Percentiles rank a stretch among this genome's conserved stretches.
These are phyloP conservation scores for Cercophora sp. DNA, from an alignment of 495 filamentous ascomycete genomes.

Conservation along the genomic window DNA sequence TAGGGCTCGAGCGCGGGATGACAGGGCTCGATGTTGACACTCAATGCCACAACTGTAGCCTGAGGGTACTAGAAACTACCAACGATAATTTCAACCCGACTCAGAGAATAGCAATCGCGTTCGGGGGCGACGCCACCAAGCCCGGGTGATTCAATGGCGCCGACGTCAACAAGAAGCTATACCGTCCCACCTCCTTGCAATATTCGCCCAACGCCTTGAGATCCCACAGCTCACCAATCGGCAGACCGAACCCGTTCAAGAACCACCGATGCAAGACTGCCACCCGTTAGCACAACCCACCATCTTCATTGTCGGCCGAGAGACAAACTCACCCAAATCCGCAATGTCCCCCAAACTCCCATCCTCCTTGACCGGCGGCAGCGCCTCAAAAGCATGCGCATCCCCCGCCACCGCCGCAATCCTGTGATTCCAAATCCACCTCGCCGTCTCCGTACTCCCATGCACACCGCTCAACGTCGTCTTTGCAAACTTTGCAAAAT, in stretches of 20 bases:
- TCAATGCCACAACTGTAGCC: too few species aligned
- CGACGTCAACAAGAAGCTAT: slow-evolving; percentile 67
- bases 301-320: slow-evolving; percentile 26
- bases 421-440: slow-evolving; percentile 53
- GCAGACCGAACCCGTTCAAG: slow-evolving; percentile 60
- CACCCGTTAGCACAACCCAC: slow-evolving; percentile 24
- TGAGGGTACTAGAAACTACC: too few species aligned
- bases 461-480: slow-evolving; percentile 32
- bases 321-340: slow-evolving; percentile 33
- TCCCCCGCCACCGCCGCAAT: slow-evolving; percentile 54
- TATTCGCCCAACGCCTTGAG: slow-evolving; percentile 47
- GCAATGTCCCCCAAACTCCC: slow-evolving; percentile 17
- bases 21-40: too few species aligned
- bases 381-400: slow-evolving; percentile 44
- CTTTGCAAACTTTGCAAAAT: slow-evolving; percentile 41
- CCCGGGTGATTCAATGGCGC: slow-evolving; percentile 57
- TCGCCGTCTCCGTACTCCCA: slow-evolving; percentile 54
- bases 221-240: slow-evolving; percentile 62
- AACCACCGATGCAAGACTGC: slow-evolving; percentile 60
- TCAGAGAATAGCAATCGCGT: slow-evolving; percentile 53
- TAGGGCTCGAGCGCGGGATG: too few species aligned
- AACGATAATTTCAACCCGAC: too few species aligned
- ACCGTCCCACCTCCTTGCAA: slow-evolving; percentile 53
- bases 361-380: slow-evolving; percentile 34
- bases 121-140: slow-evolving; percentile 44